A percentile compares a stretch with the other conserved stretches of the same genome.
Conservation (phyloP, 371 early-diverging fungal species). For the Lichtheimia hyalospora region DNA sequence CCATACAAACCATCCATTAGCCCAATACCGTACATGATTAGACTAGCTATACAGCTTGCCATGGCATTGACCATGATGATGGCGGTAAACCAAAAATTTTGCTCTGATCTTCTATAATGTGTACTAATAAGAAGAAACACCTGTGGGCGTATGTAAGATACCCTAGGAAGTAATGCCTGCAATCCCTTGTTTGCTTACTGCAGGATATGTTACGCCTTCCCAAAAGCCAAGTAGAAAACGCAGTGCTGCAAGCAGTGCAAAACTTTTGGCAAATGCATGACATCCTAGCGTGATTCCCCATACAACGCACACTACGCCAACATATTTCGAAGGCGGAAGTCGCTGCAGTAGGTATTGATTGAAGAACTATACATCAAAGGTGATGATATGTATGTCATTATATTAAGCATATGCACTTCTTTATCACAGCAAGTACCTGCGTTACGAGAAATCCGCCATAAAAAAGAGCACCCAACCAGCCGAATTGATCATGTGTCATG, state of each 20-base stretch:
- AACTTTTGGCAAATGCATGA: slow-evolving; percentile 16
- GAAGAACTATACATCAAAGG: slow-evolving; percentile 14
- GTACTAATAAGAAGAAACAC: slow-evolving; percentile 14
- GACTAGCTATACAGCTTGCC: slow-evolving; percentile 44
- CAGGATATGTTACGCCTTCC: slow-evolving; percentile 34
- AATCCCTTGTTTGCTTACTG: background rate
- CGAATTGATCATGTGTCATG: slow-evolving; percentile 15
- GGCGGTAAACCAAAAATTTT: slow-evolving; percentile 24
- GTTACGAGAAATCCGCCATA: slow-evolving; percentile 29
- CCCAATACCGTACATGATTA: slow-evolving; percentile 53
- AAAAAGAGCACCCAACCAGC: slow-evolving; percentile 29
- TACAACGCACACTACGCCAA: slow-evolving; percentile 18
- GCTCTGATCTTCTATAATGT: slow-evolving; percentile 22
- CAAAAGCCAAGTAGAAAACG: slow-evolving; percentile 35
- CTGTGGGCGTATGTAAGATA: slow-evolving; percentile 16
- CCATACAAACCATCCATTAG: slow-evolving; percentile 38
- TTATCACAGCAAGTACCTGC: slow-evolving; percentile 14
- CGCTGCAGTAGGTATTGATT: slow-evolving; percentile 29
- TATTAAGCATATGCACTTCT: background rate
- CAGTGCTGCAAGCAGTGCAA: slow-evolving; percentile 24
- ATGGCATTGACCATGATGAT: slow-evolving; percentile 24
- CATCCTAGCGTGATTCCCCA: slow-evolving; percentile 26
- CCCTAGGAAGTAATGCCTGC: slow-evolving; percentile 8
- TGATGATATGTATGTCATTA: background rate
- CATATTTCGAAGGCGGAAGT: slow-evolving; percentile 24